Conservation (phyloP, 192 early-diverging fungal genomes). For the Dimargaris cristalligena region DNA sequence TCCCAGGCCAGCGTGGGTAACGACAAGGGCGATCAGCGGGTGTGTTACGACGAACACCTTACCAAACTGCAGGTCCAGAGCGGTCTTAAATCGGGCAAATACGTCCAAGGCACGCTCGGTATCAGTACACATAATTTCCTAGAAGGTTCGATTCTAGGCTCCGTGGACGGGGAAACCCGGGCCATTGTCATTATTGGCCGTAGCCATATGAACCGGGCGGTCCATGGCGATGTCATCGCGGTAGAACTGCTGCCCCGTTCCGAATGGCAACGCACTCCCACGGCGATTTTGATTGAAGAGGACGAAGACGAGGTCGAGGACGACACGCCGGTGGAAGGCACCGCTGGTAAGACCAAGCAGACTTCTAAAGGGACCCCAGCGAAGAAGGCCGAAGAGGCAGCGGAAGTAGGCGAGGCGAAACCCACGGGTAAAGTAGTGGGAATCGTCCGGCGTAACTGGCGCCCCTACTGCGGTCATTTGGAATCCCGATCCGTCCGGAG, state of each 20-base stretch:
- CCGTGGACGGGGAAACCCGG: slow-evolving; percentile 54
- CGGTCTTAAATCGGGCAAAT: slow-evolving; percentile 65
- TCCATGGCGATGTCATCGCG: slow-evolving; percentile 84
- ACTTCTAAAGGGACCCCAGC: slow-evolving; percentile 15
- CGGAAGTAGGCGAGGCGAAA: slow-evolving; percentile 14
- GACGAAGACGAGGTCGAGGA: slow-evolving; percentile 47
- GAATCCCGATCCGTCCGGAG: slow-evolving; percentile 46
- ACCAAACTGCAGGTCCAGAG: slow-evolving; percentile 57
- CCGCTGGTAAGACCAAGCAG: slow-evolving; percentile 17
- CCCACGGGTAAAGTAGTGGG: slow-evolving; percentile 85
- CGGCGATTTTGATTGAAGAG: slow-evolving; percentile 57
- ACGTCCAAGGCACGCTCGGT: slow-evolving; percentile 63
- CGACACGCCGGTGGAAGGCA: slow-evolving; percentile 17
- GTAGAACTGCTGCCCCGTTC: slow-evolving; percentile 68
- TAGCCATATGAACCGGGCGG: slow-evolving; percentile 68
- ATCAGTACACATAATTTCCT: slow-evolving; percentile 79
- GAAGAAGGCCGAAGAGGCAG: slow-evolving; percentile 1
- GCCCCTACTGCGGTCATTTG: slow-evolving; percentile 83
- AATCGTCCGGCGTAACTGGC: slow-evolving; percentile 89
- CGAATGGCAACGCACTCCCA: slow-evolving; percentile 65
- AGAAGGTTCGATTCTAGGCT: slow-evolving; percentile 62
- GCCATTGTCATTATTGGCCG: slow-evolving; percentile 71
- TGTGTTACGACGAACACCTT: slow-evolving; percentile 47
- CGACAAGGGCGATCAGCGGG: slow-evolving; percentile 28
- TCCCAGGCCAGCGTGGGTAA: slow-evolving; percentile 29